Evolutionary conservation across 176 grass and related monocot species (phyloP).

Genomic region (Cenchrus purpureus): DNA sequence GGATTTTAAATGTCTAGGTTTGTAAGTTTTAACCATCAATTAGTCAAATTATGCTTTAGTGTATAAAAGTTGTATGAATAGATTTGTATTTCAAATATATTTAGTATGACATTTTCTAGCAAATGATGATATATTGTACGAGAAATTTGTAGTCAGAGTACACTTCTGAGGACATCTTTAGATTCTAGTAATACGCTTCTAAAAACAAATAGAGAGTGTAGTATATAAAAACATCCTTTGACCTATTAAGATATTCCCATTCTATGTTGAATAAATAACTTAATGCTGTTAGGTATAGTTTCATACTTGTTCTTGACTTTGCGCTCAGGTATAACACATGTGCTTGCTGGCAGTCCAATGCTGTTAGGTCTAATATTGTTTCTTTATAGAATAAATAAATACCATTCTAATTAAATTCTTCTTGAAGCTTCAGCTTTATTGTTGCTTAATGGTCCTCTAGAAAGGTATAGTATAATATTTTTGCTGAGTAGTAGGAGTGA

Average conservation of each 20-base stretch:
- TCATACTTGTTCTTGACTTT: background rate
- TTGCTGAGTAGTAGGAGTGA: background rate
- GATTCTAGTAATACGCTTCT: background rate
- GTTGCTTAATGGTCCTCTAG: constrained; percentile 30
- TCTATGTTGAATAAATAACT: constrained; percentile 4
- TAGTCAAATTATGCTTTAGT: background rate
- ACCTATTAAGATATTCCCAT: no score
- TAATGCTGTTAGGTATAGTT: background rate
- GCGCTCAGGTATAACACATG: background rate
- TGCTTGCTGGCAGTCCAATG: background rate
- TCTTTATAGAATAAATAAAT: constrained; percentile 13
- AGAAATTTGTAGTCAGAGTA: background rate
- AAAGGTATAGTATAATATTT: constrained; percentile 14
- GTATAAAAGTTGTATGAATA: background rate
- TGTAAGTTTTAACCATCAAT: background rate
- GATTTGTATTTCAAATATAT: background rate
- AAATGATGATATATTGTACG: background rate
- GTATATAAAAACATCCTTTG: no score
- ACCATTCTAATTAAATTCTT: background rate
- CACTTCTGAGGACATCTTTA: background rate
- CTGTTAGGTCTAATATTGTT: background rate
- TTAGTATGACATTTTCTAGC: background rate
- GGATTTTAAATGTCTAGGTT: background rate
- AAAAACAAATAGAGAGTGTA: background rate
- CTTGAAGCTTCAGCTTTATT: background rate